Base-by-base conservation (phyloP, 1,284 basidiomycete genomes). In the Amylostereum areolatum region DNA sequence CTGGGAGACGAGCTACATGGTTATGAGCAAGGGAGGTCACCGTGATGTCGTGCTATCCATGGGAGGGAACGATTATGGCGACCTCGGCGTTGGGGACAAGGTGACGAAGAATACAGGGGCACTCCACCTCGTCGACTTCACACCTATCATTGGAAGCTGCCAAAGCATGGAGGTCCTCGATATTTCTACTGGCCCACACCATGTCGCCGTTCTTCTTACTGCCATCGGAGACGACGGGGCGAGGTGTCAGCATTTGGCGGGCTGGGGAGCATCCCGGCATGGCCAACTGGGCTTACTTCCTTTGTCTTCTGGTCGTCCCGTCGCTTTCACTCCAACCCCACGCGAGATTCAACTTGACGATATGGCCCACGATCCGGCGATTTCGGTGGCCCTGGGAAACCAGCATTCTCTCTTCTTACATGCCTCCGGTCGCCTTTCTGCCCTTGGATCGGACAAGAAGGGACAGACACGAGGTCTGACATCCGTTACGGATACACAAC, bases 1-100 rank as follows among this genome's bases (percentile, higher is more conserved):
- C 28, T 95, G 92, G 91, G 88, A 93, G 62, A 90, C 90, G 5
- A 83, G 81, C 45, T 92, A 87, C 61, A 67, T 91, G 36, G 83
- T 80, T 6, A 59, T 85, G 4, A 69, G 72, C 18, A 61, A 59
- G 39, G 55, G 62, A 7, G 68, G 60, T 24, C 59, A 60, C 33
- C 63, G 67, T 35, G 89, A 94, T 58, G 61, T 84, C 2, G 57
- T 94, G n/a, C 60, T 95, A 29, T 82, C 90, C 0, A 81, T 90
- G 71, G 92, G 92, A 0, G 77, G 83, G 1, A 77, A 94, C 63
- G 91, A 92, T 62, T 92, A 85, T 61, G 89, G 89, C 3, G 84
- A 87, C 60, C 73, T 92, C 32, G 92, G 89, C 1, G 59, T 75
- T 36, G 80, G 77, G 2, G 57, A 56, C 3, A 52, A 44, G 40